Conservation (phyloP, 192 early-diverging fungal genomes). For the Podila horticola region DNA sequence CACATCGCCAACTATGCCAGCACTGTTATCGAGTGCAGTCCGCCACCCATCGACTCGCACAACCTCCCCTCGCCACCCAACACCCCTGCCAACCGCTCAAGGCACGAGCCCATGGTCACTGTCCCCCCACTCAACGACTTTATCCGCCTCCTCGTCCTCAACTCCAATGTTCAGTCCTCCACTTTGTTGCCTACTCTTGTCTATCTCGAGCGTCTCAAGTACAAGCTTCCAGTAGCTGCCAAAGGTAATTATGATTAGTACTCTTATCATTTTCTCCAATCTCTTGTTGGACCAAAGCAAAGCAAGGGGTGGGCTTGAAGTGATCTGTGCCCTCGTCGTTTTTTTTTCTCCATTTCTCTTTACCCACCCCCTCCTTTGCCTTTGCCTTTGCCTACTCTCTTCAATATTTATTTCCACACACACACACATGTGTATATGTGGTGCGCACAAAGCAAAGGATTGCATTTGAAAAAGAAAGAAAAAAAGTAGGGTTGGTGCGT, state of each 20-base stretch:
- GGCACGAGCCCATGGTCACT: slow-evolving; percentile 13
- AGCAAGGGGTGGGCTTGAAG: background rate
- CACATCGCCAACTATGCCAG: slow-evolving; percentile 46
- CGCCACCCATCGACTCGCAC: slow-evolving; percentile 21
- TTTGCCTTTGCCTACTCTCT: background rate
- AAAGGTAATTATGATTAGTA: slow-evolving; percentile 61
- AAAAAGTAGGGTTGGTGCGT: too few relatives aligned
- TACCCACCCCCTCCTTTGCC: background rate
- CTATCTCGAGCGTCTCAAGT: slow-evolving; percentile 73
- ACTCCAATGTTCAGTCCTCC: slow-evolving; percentile 76
- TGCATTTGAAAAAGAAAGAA: too few relatives aligned
- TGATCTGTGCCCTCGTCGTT: background rate
- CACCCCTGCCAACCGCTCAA: slow-evolving; percentile 27
- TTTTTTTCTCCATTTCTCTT: background rate
- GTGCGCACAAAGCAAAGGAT: too few relatives aligned
- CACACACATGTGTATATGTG: too few relatives aligned
- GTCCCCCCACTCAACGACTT: slow-evolving; percentile 73
- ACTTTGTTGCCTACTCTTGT: slow-evolving; percentile 78
- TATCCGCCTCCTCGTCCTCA: slow-evolving; percentile 69
- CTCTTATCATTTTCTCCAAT: background rate
- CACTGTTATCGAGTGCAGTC: slow-evolving; percentile 49
- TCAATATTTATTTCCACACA: too few relatives aligned
- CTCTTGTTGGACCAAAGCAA: background rate
- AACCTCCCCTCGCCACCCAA: slow-evolving; percentile 26
- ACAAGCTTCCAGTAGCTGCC: slow-evolving; percentile 72